Evolutionary conservation across 345 rosid genomes (phyloP).

Genomic region (Rhodomyrtus tomentosa): DNA sequence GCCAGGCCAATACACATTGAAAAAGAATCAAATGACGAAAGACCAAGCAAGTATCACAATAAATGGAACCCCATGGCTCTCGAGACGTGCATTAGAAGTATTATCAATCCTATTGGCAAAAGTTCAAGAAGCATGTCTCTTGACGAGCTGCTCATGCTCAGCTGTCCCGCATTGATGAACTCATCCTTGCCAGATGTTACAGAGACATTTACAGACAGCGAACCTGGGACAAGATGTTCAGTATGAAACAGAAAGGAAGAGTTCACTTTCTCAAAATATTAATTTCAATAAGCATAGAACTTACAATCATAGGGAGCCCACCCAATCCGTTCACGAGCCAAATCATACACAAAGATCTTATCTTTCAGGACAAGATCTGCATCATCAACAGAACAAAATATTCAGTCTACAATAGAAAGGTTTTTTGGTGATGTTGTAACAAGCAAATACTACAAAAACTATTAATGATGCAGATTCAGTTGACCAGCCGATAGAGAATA

Average conservation of each 20-base stretch:
- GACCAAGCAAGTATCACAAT: background rate
- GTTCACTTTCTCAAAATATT: background rate
- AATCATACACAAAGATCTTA: conserved; percentile 87
- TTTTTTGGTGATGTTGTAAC: background rate
- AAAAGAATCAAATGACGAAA: background rate
- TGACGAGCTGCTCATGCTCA: conserved; percentile 30
- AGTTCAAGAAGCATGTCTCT: conserved; percentile 31
- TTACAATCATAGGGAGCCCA: conserved; percentile 94
- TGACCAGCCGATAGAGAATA: background rate
- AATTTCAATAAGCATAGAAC: conserved; percentile 9
- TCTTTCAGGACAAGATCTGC: conserved; percentile 93
- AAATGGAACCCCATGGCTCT: conserved; percentile 13
- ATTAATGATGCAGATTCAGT: background rate
- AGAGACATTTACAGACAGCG: conserved; percentile 80
- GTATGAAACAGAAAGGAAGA: background rate
- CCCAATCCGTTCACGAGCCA: conserved; percentile 71
- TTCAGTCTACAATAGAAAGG: background rate
- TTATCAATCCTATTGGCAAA: conserved; percentile 17
- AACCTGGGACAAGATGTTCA: conserved; percentile 34
- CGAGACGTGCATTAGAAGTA: conserved; percentile 25
- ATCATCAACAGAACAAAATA: conserved; percentile 2
- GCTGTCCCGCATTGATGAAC: conserved; percentile 45
- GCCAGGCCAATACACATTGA: background rate
- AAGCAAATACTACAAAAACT: background rate
- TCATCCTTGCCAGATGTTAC: conserved; percentile 58